Base-by-base conservation (phyloP, 345 rosid genomes). In the Linum trigynum region DNA sequence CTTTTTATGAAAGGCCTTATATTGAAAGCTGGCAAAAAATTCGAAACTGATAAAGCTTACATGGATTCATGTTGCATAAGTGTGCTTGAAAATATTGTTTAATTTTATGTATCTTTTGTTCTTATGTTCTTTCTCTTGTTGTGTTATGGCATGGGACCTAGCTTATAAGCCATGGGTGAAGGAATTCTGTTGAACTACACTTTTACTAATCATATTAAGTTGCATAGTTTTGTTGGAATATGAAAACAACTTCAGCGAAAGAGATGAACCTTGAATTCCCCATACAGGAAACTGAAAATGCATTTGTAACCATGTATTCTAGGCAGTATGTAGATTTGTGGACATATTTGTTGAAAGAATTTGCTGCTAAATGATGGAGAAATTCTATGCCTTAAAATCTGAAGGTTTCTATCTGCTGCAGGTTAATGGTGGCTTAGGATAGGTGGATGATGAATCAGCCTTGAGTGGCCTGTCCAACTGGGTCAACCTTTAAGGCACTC, bases 401-500 rank as follows among this genome's bases (percentile, higher is more conserved):
- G 23, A 12, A 42, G 39, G 59, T 23, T 39, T 72, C 56, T n/a
- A 67, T 71, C 41, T 42, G 66, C 74, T 68, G 79, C 76, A 75
- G 78, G 57, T 1, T 67, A 51, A 65, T 63, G 42, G 60, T 69
- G 64, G 65, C 67, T 66, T 68, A 65, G 69, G 55, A 37, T 57
- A 71, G 72, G 75, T 64, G 68, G 64, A 67, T 68, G 73, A 65
- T 48, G 58, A 72, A 67, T 64, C 75, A 62, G 75, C 64, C 59
- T 57, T 62, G 55, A 32, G 55, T 73, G 59, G 32, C 51, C 32
- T 23, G 32, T 23, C 57, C 63, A 65, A n/a, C 48, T n/a, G 74
- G 63, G 83, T 79, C 83, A 79, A 79, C 74, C 79, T 72, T 57
- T 66, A 69, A 59, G 60, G 71, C 65, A 69, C 59, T 66, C 1